phyloP scores from a whole-genome alignment of 108 stramenopile genomes.

The Aureococcus anophagefferens region DNA sequence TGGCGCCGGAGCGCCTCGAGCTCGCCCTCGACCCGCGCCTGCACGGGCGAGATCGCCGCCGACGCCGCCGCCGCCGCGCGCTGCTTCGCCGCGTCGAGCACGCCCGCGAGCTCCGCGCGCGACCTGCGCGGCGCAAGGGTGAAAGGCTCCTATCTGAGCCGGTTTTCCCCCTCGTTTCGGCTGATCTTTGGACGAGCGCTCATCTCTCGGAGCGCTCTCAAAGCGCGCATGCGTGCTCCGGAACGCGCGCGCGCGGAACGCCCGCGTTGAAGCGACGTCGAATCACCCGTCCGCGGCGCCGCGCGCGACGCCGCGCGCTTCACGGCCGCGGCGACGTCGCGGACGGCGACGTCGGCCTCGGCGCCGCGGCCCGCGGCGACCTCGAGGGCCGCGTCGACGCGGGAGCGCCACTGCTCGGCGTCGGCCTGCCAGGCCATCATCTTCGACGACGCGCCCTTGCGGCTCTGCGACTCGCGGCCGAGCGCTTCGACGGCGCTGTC shows the following conservation, averaged over 20 bases:
- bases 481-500: not conserved
- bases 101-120: not conserved
- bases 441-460: not conserved
- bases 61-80: not conserved
- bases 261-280: too few species aligned
- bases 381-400: not conserved
- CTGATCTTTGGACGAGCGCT: too few species aligned
- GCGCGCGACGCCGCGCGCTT: too few species aligned
- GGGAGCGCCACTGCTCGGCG: not conserved
- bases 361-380: not conserved
- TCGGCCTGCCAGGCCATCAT: constrained; percentile 1
- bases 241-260: too few species aligned
- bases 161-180: too few species aligned
- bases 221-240: too few species aligned
- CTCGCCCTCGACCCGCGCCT: not conserved
- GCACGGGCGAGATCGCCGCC: not conserved
- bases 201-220: too few species aligned
- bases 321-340: not conserved
- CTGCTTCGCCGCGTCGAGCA: not conserved
- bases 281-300: too few species aligned
- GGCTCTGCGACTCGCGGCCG: not conserved
- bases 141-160: too few species aligned
- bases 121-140: too few species aligned
- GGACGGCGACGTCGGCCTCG: not conserved
- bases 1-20: not conserved